A percentile compares a stretch with the other conserved stretches of the same genome.
phyloP scores from a whole-genome alignment of 345 rosid species.

The Turnera subulata region DNA sequence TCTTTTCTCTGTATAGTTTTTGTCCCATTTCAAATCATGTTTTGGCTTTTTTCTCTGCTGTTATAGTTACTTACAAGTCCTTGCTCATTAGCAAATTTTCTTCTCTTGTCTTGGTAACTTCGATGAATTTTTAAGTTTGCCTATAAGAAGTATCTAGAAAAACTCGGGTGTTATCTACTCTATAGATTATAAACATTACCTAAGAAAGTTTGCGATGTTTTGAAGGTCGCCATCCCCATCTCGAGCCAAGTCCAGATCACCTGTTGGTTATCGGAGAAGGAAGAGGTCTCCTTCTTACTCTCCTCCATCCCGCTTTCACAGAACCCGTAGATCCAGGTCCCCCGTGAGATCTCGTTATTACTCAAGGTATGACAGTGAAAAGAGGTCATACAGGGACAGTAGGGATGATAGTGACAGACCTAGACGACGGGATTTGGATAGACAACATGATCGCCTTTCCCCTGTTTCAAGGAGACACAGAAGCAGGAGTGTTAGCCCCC shows the following conservation, averaged over 20 bases:
- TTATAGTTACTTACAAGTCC: no score
- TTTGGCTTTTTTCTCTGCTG: no score
- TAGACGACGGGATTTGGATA: slow-evolving; percentile 48
- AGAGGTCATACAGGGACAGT: slow-evolving; percentile 49
- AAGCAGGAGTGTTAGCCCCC: slow-evolving; percentile 72
- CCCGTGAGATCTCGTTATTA: slow-evolving; percentile 52
- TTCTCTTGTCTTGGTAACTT: no score
- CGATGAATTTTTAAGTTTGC: no score
- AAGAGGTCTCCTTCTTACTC: slow-evolving; percentile 68
- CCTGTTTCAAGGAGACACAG: slow-evolving; percentile 64
- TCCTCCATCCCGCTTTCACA: slow-evolving; percentile 50
- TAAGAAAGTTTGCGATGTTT: slow-evolving; percentile 6
- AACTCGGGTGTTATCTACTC: no score
- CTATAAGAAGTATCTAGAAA: no score
- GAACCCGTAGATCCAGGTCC: slow-evolving; percentile 68
- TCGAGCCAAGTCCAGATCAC: slow-evolving; percentile 66
- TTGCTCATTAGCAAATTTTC: no score
- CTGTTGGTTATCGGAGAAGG: slow-evolving; percentile 55
- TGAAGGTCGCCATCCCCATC: slow-evolving; percentile 74
- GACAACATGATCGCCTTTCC: slow-evolving; percentile 53
- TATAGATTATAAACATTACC: neutral
- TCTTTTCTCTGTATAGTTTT: no score
- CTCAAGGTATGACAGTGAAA: slow-evolving; percentile 56
- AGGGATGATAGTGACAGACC: slow-evolving; percentile 44
- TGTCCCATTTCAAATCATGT: no score